Evolutionary conservation across 352 stramenopile species (phyloP).

Genomic region (Peronospora destructor): DNA sequence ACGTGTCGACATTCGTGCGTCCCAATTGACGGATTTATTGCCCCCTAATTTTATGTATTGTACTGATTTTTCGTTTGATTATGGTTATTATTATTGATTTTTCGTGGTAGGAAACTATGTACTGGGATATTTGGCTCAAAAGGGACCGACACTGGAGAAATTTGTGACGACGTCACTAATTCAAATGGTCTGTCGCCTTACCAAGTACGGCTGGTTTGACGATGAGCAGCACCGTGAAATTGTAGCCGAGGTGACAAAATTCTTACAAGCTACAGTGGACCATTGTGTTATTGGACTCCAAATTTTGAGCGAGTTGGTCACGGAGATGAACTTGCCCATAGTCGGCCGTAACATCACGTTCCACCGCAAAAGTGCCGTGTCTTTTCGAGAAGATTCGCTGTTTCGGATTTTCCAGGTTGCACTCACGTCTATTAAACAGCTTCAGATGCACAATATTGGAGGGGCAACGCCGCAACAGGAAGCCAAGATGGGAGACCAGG

Average conservation of each 20-base stretch:
- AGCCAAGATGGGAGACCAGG: conserved; percentile 89
- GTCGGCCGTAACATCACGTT: conserved; percentile 92
- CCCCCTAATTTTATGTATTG: no score
- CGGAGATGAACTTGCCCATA: conserved; percentile 96
- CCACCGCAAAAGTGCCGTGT: conserved; percentile 96
- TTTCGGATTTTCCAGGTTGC: conserved; percentile 95
- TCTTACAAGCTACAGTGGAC: conserved; percentile 94
- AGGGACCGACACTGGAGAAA: conserved; percentile 90
- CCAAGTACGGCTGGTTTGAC: conserved; percentile 99
- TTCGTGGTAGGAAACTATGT: conserved; percentile 90
- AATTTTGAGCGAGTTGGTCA: conserved; percentile 97
- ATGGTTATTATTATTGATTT: conserved; percentile 30
- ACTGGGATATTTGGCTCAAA: conserved; percentile 93
- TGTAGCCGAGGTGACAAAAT: conserved; percentile 96
- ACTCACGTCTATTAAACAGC: conserved; percentile 92
- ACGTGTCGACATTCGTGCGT: conserved; percentile 90
- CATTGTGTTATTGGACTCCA: conserved; percentile 97
- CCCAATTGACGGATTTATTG: no score
- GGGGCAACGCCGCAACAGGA: conserved; percentile 84
- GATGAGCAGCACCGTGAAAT: conserved; percentile 94
- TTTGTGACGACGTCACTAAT: conserved; percentile 95
- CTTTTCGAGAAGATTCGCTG: conserved; percentile 94
- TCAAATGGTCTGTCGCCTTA: conserved; percentile 96
- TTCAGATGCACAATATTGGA: conserved; percentile 88
- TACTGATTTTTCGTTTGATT: conserved; percentile 1